phyloP scores from a whole-genome alignment of 805 yeast genomes.

The Candida insectalens region DNA sequence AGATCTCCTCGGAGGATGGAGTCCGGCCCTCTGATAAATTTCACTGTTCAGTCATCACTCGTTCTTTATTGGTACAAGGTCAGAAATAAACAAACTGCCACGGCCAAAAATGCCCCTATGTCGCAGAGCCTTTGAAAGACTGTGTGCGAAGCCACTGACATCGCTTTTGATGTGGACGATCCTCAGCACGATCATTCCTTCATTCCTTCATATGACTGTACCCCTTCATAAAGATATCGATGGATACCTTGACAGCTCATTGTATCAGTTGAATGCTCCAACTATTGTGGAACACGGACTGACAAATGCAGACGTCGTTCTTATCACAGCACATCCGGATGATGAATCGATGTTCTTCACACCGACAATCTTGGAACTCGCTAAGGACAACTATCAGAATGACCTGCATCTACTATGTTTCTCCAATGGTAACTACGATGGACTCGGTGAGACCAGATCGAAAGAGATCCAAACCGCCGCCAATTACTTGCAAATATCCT shows the following conservation, averaged over 20 bases:
- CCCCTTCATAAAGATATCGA: slow-evolving; percentile 6
- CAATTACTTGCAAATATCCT: slow-evolving; percentile 36
- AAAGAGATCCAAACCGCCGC: slow-evolving; percentile 52
- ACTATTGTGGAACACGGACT: slow-evolving; percentile 10
- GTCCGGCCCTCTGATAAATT: too few species aligned
- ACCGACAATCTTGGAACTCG: slow-evolving; percentile 54
- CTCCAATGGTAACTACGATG: slow-evolving; percentile 70
- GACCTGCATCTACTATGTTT: slow-evolving; percentile 54
- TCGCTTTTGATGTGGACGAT: slow-evolving; percentile 5
- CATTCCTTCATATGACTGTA: neutral
- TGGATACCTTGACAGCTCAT: slow-evolving; percentile 11
- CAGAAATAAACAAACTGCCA: too few species aligned
- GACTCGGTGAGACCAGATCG: slow-evolving; percentile 55
- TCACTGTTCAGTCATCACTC: too few species aligned
- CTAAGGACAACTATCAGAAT: slow-evolving; percentile 39
- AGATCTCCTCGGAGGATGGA: too few species aligned
- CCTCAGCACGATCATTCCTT: slow-evolving; percentile 7
- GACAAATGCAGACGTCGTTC: slow-evolving; percentile 15
- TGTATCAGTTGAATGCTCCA: slow-evolving; percentile 16
- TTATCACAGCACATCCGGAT: slow-evolving; percentile 88
- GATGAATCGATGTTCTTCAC: slow-evolving; percentile 97
- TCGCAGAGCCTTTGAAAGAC: too few species aligned
- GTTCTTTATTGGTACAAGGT: too few species aligned
- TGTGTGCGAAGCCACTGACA: neutral
- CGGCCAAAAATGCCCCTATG: too few species aligned